Base-by-base conservation (phyloP, 768 basidiomycete genomes). In the Leccinum incarnatum region DNA sequence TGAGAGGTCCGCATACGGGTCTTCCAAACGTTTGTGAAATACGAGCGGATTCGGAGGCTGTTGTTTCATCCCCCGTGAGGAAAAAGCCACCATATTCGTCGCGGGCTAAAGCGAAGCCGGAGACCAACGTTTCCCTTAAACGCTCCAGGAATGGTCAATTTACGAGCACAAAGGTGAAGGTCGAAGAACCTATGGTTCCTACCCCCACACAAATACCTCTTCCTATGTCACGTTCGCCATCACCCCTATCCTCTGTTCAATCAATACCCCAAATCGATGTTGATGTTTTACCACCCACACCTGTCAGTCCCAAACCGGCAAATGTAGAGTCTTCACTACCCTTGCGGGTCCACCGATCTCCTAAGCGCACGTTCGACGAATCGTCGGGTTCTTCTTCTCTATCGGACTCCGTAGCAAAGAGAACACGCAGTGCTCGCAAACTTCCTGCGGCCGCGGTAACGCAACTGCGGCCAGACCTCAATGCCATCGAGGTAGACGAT, bases 1-100 rank as follows among this genome's bases (percentile, higher is more conserved):
- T 94, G 54, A 79, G 79, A 15, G 94, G 94, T 2, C 94, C 93
- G 0, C 93, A 94, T 69, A 76, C 83, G 0, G 94, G 92, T 8
- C 77, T 86, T 15, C 91, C 91, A 3, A 73, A 74, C 54, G 83
- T 92, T 2, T 67, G 72, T 46, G 91, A 93, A 72, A 71, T 69
- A 15, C 62, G 74, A 19, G 69, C 75, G 9, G 67, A 68, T n/a
- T 56, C 70, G 14, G 75, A 69, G 7, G 68, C 69, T 49, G 56
- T 70, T 25, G 63, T 69, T 10, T 62, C 76, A 21, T 67, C 76
- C 15, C 64, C 72, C 53, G 62, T 68, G 40, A 74, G 73, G 59
- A 76, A 75, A 68, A 77, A 72, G 62, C 42, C 42, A 45, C 65
- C 67, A 23, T 68, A 72, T 40, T 69, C 70, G 46, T 65, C 69